Evolutionary conservation across 192 early-diverging fungal genomes (phyloP).

Genomic region (Backusella macrospora): DNA sequence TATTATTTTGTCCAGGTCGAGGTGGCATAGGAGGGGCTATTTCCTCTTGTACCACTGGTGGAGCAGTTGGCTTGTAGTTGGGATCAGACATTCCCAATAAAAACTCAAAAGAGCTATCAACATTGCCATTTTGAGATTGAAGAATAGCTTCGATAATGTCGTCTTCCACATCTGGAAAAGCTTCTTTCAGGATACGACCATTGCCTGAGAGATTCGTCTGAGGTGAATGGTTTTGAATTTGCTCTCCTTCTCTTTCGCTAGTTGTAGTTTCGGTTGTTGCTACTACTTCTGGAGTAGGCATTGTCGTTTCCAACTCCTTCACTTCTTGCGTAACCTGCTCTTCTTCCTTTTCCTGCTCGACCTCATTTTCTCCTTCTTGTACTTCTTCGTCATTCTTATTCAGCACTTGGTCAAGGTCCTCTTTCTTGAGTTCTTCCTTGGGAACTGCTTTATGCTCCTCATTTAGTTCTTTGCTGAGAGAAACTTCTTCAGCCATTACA

Average conservation of each 20-base stretch:
- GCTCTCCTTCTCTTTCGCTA: neutral
- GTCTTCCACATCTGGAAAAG: conserved; percentile 55
- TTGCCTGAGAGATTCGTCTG: conserved; percentile 9
- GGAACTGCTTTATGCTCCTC: too few relatives aligned
- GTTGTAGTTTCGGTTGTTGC: neutral
- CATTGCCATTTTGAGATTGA: conserved; percentile 46
- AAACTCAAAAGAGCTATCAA: conserved; percentile 54
- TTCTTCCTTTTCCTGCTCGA: neutral
- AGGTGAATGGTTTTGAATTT: neutral
- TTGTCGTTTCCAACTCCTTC: neutral
- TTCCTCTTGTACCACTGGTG: neutral
- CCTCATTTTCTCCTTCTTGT: neutral
- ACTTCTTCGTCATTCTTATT: neutral
- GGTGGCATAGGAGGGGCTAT: conserved; percentile 39
- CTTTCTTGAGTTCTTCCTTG: too few relatives aligned
- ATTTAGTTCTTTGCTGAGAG: too few relatives aligned
- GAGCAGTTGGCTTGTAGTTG: conserved; percentile 47
- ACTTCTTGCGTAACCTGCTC: neutral
- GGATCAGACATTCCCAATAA: conserved; percentile 59
- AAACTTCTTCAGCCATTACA: too few relatives aligned
- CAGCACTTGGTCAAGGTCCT: too few relatives aligned
- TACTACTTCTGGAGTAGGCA: neutral
- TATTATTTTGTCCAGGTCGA: conserved; percentile 3
- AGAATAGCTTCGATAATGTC: conserved; percentile 56
- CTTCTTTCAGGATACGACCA: conserved; percentile 46